These are phyloP conservation scores for Phytophthora crassamura DNA, from an alignment of 352 stramenopile species.

Conservation along the genomic window DNA sequence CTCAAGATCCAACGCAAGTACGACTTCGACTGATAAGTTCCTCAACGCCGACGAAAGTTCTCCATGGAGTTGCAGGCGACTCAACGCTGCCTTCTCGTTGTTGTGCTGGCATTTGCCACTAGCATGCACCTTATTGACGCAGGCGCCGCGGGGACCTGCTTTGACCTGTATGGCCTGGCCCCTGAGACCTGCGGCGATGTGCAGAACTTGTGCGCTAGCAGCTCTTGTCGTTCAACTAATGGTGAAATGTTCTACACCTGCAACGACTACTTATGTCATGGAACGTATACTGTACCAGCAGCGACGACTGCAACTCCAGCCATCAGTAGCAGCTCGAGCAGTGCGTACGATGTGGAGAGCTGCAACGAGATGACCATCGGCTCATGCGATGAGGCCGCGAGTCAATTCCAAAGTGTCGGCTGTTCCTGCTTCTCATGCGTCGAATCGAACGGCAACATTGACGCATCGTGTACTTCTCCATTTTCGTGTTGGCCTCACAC, in stretches of 20 bases:
- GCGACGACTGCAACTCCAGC: not conserved
- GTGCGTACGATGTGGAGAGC: not conserved
- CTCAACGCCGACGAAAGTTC: no score
- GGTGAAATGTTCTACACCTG: not conserved
- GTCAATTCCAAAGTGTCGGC: constrained; percentile 5
- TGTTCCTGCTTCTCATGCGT: constrained; percentile 22
- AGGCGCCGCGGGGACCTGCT: not conserved
- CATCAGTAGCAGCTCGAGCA: not conserved
- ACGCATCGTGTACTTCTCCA: constrained; percentile 18
- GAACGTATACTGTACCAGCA: not conserved
- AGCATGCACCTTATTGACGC: not conserved
- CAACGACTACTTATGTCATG: not conserved
- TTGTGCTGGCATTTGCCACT: not conserved
- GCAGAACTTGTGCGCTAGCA: not conserved
- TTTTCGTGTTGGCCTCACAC: not conserved
- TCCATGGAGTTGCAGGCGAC: no score
- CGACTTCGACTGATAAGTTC: no score
- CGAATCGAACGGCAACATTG: constrained; percentile 8
- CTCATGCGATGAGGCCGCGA: constrained; percentile 16
- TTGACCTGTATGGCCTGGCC: not conserved
- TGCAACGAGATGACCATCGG: constrained; percentile 7
- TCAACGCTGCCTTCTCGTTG: not conserved
- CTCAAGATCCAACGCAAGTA: no score
- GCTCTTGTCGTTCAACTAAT: not conserved
- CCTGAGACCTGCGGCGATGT: not conserved